phyloP scores from a whole-genome alignment of 1,284 basidiomycete genomes.

The Apiotrichum akiyoshidainum region DNA sequence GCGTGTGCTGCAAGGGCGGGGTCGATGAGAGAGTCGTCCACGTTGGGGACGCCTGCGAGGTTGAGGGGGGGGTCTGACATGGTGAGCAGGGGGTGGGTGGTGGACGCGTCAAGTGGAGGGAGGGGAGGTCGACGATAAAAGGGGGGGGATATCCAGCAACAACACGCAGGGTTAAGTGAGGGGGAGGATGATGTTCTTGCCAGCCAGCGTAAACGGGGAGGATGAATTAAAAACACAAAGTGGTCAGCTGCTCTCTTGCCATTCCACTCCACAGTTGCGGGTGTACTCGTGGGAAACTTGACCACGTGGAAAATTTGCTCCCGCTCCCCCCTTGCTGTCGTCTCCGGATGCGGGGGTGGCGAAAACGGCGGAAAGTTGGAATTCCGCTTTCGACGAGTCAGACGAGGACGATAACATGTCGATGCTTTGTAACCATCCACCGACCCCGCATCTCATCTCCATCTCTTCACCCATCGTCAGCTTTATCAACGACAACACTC shows the following conservation, averaged over 20 bases:
- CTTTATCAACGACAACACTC: too few relatives aligned
- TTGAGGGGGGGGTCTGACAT: constrained; percentile 19
- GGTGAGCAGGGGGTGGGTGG: background rate
- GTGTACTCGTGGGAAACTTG: too few relatives aligned
- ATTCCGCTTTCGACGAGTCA: background rate
- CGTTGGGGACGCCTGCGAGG: constrained; percentile 20
- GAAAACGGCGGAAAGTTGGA: background rate
- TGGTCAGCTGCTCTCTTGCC: too few relatives aligned
- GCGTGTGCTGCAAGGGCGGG: constrained; percentile 11
- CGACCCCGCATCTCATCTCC: background rate
- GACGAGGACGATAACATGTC: background rate
- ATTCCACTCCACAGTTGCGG: too few relatives aligned
- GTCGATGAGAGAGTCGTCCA: constrained; percentile 22
- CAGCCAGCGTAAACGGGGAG: too few relatives aligned
- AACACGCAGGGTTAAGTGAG: background rate
- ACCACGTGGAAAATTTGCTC: too few relatives aligned
- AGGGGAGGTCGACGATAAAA: background rate
- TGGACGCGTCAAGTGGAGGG: background rate
- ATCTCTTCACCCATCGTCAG: too few relatives aligned
- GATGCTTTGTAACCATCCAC: too few relatives aligned
- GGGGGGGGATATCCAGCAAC: background rate
- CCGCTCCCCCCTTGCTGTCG: too few relatives aligned
- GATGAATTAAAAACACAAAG: too few relatives aligned
- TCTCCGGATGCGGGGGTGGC: too few relatives aligned
- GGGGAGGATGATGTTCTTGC: background rate